A percentile compares a stretch with the other conserved stretches of the same genome.
Conservation (phyloP, 495 filamentous ascomycete species). For the Aspergillus panamensis region DNA sequence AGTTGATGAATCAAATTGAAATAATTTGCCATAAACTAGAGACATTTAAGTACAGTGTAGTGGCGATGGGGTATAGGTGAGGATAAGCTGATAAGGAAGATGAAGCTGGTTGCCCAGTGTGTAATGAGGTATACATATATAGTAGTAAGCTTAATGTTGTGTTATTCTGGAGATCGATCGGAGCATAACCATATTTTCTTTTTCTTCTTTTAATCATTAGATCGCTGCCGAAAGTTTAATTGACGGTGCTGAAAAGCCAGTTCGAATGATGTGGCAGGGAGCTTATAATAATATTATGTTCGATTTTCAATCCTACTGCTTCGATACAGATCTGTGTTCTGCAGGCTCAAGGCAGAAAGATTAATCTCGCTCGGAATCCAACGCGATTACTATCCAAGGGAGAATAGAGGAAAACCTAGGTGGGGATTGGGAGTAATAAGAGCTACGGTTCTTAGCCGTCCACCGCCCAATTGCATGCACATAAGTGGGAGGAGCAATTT, state of each 20-base stretch:
- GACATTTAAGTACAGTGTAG: no score
- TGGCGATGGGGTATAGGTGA: no score
- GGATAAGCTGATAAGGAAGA: no score
- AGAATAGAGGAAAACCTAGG: neutral
- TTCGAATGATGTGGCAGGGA: no score
- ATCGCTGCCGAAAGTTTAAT: no score
- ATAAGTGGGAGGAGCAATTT: constrained; percentile 1
- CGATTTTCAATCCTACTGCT: neutral
- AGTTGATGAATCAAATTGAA: no score
- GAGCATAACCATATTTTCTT: neutral
- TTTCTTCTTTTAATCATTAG: no score
- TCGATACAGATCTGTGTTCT: no score
- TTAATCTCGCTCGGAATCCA: neutral
- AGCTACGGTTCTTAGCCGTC: neutral
- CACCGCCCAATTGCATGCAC: neutral
- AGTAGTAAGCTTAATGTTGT: neutral
- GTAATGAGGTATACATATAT: no score
- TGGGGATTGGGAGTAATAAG: neutral
- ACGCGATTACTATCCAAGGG: neutral
- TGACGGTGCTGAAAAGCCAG: neutral
- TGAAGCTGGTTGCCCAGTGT: no score
- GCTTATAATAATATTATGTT: no score
- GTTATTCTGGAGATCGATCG: neutral
- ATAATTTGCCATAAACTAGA: no score
- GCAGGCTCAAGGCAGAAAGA: neutral